Conservation (phyloP, 2,329 filamentous ascomycete species). For the Monilinia aucupariae region DNA sequence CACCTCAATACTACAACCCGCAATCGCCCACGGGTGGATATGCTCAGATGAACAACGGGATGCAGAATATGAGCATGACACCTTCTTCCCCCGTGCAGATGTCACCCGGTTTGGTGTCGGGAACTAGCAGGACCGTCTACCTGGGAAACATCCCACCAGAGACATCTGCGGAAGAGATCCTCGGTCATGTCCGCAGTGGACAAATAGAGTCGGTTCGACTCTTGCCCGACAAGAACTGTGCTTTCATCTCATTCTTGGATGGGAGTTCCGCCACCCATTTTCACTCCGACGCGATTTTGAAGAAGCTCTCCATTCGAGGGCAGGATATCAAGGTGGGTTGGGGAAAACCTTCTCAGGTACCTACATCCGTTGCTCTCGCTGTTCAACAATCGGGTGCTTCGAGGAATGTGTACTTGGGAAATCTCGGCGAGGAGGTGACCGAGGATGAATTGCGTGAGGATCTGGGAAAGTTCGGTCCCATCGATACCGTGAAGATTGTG, state of each 20-base stretch:
- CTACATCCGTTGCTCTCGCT: conserved; percentile 92
- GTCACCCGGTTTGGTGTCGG: conserved; percentile 74
- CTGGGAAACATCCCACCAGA: conserved; percentile 98
- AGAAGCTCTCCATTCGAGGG: conserved; percentile 96
- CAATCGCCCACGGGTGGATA: conserved; percentile 83
- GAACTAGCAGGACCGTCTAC: conserved; percentile 94
- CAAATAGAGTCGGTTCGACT: conserved; percentile 99
- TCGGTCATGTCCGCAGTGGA: conserved; percentile 91
- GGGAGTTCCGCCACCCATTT: conserved; percentile 97
- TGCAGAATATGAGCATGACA: conserved; percentile 44
- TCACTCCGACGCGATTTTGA: conserved; percentile 98
- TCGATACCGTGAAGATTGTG: conserved; percentile 97
- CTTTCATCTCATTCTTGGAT: conserved; percentile 98
- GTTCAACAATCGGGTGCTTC: conserved; percentile 97
- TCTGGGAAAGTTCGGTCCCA: conserved; percentile 89
- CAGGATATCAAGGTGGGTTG: conserved; percentile 99
- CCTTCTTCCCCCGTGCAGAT: conserved; percentile 72
- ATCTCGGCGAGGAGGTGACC: conserved; percentile 79
- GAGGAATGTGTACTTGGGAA: conserved; percentile 93
- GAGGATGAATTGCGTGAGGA: conserved; percentile 94
- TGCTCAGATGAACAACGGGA: conserved; percentile 42
- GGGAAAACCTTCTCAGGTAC: conserved; percentile 97
- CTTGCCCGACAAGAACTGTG: conserved; percentile 97
- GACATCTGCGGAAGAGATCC: conserved; percentile 91
- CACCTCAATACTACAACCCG: conserved; percentile 74